A percentile compares a stretch with the other conserved stretches of the same genome.
phyloP scores from a whole-genome alignment of 768 basidiomycete species.

The Leccinum boreale region DNA sequence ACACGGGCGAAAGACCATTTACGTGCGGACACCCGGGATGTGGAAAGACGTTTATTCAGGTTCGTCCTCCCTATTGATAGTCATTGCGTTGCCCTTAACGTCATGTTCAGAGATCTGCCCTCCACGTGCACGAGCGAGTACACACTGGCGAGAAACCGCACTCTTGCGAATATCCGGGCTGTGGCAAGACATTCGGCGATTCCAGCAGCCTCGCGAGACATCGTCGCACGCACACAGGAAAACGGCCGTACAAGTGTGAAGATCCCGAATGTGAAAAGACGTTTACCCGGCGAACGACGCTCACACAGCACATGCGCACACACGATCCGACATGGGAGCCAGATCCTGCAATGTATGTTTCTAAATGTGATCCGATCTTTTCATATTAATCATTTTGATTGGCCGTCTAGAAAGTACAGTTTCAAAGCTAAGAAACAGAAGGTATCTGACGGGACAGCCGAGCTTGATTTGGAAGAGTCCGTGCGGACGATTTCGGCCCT shows the following conservation, averaged over 20 bases:
- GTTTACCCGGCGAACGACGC: slow-evolving; percentile 80
- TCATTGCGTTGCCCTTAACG: slow-evolving; percentile 5
- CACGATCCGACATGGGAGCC: slow-evolving; percentile 85
- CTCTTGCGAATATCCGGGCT: slow-evolving; percentile 84
- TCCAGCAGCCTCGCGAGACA: slow-evolving; percentile 91
- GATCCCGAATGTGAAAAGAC: slow-evolving; percentile 82
- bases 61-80: slow-evolving; percentile 29
- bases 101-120: slow-evolving; percentile 68
- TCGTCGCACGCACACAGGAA: slow-evolving; percentile 84
- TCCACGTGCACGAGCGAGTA: slow-evolving; percentile 84
- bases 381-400: slow-evolving; percentile 13
- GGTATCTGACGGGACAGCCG: slow-evolving; percentile 48
- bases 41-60: slow-evolving; percentile 92
- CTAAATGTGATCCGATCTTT: slow-evolving; percentile 1
- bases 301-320: slow-evolving; percentile 84
- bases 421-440: slow-evolving; percentile 71
- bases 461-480: slow-evolving; percentile 65
- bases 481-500: slow-evolving; percentile 73
- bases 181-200: slow-evolving; percentile 85
- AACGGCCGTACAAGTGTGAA: slow-evolving; percentile 84
- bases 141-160: slow-evolving; percentile 95
- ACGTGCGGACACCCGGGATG: slow-evolving; percentile 68
- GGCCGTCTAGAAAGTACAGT: slow-evolving; percentile 58
- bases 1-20: slow-evolving; percentile 87
- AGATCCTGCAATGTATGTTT: slow-evolving; percentile 73